Percentiles rank a stretch among this genome's conserved stretches.
These are phyloP conservation scores for Chlorella sp. DNA, from an alignment of 139 green algal species.

Conservation along the genomic window DNA sequence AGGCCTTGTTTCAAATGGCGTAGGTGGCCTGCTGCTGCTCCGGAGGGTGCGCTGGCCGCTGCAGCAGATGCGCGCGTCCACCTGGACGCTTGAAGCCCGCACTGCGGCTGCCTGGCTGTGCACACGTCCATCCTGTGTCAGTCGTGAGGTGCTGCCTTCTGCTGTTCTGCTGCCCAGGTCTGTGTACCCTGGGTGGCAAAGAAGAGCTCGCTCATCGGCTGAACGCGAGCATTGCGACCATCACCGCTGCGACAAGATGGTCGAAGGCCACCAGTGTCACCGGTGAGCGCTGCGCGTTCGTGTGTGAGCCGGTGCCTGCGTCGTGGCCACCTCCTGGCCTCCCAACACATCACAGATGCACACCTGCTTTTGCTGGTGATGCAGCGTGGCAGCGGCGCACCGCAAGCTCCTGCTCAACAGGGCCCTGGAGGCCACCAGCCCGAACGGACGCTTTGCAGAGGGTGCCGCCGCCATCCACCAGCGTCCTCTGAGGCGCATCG, in stretches of 20 bases:
- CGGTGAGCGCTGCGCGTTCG: background rate
- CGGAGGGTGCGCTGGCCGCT: no score
- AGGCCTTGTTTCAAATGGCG: no score
- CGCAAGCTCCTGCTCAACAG: constrained; percentile 1
- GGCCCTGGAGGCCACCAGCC: constrained; percentile 53
- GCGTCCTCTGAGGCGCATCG: constrained; percentile 54
- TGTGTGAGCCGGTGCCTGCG: no score
- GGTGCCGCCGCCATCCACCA: constrained; percentile 25
- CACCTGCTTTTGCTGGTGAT: background rate
- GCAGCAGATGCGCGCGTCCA: no score
- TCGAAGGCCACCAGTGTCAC: constrained; percentile 4
- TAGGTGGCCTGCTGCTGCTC: no score
- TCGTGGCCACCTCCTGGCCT: no score
- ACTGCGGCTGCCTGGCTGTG: no score
- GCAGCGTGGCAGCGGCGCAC: constrained; percentile 57
- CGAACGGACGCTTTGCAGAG: constrained; percentile 70
- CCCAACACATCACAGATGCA: no score
- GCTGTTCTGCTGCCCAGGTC: background rate
- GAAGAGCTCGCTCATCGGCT: background rate
- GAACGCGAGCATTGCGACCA: no score
- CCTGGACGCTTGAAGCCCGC: no score
- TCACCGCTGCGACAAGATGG: background rate
- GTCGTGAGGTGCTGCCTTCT: background rate
- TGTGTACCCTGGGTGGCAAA: background rate
- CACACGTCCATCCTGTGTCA: background rate